These are phyloP conservation scores for Aureobasidium musti DNA, from an alignment of 2,329 filamentous ascomycete species.

Conservation along the genomic window DNA sequence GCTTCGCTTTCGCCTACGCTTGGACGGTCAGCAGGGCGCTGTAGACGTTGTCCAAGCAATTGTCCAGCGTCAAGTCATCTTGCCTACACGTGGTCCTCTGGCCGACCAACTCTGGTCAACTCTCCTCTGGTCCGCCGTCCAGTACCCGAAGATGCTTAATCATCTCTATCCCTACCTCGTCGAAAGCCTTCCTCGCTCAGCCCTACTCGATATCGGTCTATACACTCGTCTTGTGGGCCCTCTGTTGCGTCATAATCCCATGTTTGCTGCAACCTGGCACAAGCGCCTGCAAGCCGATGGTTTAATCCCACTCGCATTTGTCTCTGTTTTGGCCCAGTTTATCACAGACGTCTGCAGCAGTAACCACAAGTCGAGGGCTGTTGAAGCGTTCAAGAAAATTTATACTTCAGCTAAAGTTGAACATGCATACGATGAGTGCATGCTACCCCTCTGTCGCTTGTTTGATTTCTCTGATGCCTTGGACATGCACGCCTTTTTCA, in stretches of 20 bases:
- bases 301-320: conserved; percentile 38
- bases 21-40: conserved; percentile 47
- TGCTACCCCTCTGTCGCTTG: conserved; percentile 34
- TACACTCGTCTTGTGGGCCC: conserved; percentile 51
- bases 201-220: conserved; percentile 42
- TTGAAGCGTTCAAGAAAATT: conserved; percentile 40
- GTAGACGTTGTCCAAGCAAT: conserved; percentile 49
- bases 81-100: conserved; percentile 46
- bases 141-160: conserved; percentile 40
- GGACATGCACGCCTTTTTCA: conserved; percentile 47
- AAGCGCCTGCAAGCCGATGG: conserved; percentile 41
- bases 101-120: conserved; percentile 51
- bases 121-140: conserved; percentile 46
- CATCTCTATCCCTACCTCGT: conserved; percentile 47
- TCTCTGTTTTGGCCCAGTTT: conserved; percentile 32
- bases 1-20: conserved; percentile 46
- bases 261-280: conserved; percentile 39
- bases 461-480: conserved; percentile 37
- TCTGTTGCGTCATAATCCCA: conserved; percentile 39
- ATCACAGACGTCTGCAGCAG: conserved; percentile 33
- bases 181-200: conserved; percentile 45
- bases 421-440: conserved; percentile 48
- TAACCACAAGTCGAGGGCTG: conserved; percentile 23
- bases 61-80: conserved; percentile 40
- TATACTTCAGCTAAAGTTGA: conserved; percentile 44